These are phyloP conservation scores for Acanthamoeba culbertsoni DNA, from an alignment of 208 protist genomes.

Conservation along the genomic window DNA sequence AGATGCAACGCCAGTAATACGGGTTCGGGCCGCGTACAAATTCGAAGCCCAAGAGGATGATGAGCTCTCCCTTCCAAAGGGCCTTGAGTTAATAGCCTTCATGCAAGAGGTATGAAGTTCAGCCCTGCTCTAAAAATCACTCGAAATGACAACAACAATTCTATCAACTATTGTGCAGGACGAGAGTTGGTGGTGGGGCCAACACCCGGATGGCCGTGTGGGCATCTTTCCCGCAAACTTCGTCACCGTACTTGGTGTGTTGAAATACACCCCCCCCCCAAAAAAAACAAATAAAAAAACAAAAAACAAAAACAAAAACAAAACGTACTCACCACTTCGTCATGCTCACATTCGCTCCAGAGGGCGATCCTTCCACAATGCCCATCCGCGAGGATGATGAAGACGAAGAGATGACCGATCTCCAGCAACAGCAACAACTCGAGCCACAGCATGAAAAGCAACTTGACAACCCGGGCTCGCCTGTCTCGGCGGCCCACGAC, in stretches of 20 bases:
- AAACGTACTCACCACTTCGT: too few relatives aligned
- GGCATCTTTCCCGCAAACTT: not conserved
- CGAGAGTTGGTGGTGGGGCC: not conserved
- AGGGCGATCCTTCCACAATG: not conserved
- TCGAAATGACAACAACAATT: not conserved
- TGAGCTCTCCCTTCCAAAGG: not conserved
- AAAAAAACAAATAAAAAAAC: too few relatives aligned
- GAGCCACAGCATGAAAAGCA: not conserved
- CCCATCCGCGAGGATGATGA: not conserved
- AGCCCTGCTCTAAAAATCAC: not conserved
- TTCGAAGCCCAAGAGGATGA: not conserved
- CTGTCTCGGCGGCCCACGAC: too few relatives aligned
- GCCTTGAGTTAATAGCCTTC: not conserved
- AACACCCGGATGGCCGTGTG: not conserved
- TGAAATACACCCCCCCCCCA: not conserved
- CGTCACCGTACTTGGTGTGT: not conserved
- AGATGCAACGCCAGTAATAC: not conserved
- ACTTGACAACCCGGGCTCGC: too few relatives aligned
- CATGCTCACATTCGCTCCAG: too few relatives aligned
- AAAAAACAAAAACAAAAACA: too few relatives aligned
- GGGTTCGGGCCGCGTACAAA: not conserved
- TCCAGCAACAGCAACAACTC: not conserved
- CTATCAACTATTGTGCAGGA: not conserved
- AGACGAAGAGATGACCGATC: not conserved
- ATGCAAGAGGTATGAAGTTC: not conserved